These are phyloP conservation scores for Jatropha multifida DNA, from an alignment of 441 rosid species.

Conservation along the genomic window DNA sequence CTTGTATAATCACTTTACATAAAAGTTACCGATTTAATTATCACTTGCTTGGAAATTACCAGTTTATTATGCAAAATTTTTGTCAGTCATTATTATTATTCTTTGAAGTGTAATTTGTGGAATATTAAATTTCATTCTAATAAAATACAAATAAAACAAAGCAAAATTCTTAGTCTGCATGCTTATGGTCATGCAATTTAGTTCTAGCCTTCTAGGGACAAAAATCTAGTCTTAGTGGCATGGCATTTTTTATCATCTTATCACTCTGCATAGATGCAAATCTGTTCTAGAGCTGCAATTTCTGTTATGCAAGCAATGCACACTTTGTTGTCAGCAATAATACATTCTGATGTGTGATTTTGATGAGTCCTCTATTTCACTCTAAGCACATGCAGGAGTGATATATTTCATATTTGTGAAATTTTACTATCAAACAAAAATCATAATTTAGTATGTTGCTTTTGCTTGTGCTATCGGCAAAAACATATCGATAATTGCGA, in stretches of 20 bases:
- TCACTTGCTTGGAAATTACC: not conserved
- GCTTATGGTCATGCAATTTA: not conserved
- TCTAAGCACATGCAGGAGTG: not conserved
- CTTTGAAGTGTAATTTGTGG: conserved; percentile 16
- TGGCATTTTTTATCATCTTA: too few species aligned
- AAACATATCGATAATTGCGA: too few species aligned
- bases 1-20: not conserved
- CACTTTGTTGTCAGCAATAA: not conserved
- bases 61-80: not conserved
- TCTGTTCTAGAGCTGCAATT: not conserved
- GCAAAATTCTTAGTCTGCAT: not conserved
- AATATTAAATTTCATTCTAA: not conserved
- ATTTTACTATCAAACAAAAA: not conserved
- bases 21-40: not conserved
- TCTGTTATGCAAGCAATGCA: not conserved
- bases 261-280: not conserved
- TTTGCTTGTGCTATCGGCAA: too few species aligned
- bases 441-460: too few species aligned
- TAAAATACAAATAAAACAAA: not conserved
- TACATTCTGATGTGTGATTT: too few species aligned
- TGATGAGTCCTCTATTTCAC: too few species aligned
- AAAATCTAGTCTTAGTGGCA: not conserved
- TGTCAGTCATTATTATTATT: not conserved
- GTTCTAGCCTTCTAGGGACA: not conserved
- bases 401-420: not conserved